phyloP scores from a whole-genome alignment of 768 basidiomycete genomes.

The Termitomyces sp. region DNA sequence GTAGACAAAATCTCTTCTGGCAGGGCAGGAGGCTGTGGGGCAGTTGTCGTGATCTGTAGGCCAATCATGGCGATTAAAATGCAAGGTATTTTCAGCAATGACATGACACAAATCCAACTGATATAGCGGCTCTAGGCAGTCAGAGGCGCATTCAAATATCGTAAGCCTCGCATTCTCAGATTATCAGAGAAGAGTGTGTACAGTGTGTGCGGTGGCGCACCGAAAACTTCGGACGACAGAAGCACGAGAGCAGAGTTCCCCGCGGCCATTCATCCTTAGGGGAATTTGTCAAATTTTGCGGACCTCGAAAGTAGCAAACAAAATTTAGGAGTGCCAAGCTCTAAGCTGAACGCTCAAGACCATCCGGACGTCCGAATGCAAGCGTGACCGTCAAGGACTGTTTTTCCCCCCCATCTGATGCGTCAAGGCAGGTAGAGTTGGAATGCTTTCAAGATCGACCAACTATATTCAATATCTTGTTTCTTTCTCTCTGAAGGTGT shows the following conservation, averaged over 20 bases:
- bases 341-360: background rate
- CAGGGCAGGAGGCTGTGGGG: slow-evolving; percentile 36
- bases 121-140: background rate
- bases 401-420: background rate
- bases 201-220: slow-evolving; percentile 10
- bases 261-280: slow-evolving; percentile 2
- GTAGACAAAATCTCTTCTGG: slow-evolving; percentile 26
- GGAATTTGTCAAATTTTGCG: background rate
- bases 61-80: slow-evolving; percentile 36
- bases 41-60: slow-evolving; percentile 38
- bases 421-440: background rate
- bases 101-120: slow-evolving; percentile 2
- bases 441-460: background rate
- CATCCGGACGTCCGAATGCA: background rate
- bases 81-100: slow-evolving; percentile 36
- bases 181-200: background rate
- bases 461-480: background rate
- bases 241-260: background rate
- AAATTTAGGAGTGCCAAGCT: background rate
- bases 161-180: background rate
- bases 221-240: slow-evolving; percentile 7
- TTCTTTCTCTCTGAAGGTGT: background rate
- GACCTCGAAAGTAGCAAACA: slow-evolving; percentile 1
- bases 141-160: background rate
- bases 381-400: background rate